A percentile compares a stretch with the other conserved stretches of the same genome.
These are phyloP conservation scores for Nakazawaea laoshanensis DNA, from an alignment of 805 yeast genomes.

Conservation along the genomic window DNA sequence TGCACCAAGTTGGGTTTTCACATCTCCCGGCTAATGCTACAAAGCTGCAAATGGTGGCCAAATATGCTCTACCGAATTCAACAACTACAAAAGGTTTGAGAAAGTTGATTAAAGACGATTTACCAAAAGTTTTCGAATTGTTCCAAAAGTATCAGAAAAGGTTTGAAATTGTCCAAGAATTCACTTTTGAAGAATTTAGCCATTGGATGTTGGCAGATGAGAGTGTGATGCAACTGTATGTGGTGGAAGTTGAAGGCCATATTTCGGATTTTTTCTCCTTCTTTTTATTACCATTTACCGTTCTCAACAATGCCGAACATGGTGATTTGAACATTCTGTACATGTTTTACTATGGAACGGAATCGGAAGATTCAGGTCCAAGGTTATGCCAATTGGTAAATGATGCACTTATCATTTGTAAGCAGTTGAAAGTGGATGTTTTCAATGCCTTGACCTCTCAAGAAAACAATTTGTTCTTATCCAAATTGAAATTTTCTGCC, in stretches of 20 bases:
- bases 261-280: slow-evolving; percentile 88
- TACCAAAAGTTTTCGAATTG: slow-evolving; percentile 53
- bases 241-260: slow-evolving; percentile 57
- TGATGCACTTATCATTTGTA: slow-evolving; percentile 74
- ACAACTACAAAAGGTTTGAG: slow-evolving; percentile 49
- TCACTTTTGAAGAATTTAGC: slow-evolving; percentile 53
- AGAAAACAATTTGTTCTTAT: slow-evolving; percentile 79
- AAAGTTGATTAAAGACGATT: slow-evolving; percentile 48
- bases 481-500: slow-evolving; percentile 77
- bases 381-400: slow-evolving; percentile 55
- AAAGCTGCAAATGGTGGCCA: slow-evolving; percentile 54
- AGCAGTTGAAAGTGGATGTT: slow-evolving; percentile 68
- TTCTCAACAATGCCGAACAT: slow-evolving; percentile 56
- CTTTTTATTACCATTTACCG: slow-evolving; percentile 82
- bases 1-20: slow-evolving; percentile 85
- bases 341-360: slow-evolving; percentile 81
- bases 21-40: slow-evolving; percentile 68
- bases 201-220: slow-evolving; percentile 74
- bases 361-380: slow-evolving; percentile 39
- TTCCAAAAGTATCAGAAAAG: slow-evolving; percentile 55
- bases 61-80: slow-evolving; percentile 44
- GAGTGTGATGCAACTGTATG: slow-evolving; percentile 63
- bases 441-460: slow-evolving; percentile 89
- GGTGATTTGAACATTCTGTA: slow-evolving; percentile 78
- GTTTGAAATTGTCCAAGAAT: slow-evolving; percentile 67